These are phyloP conservation scores for Aspergillus pseudotamarii DNA, from an alignment of 2,329 filamentous ascomycete genomes.

Conservation along the genomic window DNA sequence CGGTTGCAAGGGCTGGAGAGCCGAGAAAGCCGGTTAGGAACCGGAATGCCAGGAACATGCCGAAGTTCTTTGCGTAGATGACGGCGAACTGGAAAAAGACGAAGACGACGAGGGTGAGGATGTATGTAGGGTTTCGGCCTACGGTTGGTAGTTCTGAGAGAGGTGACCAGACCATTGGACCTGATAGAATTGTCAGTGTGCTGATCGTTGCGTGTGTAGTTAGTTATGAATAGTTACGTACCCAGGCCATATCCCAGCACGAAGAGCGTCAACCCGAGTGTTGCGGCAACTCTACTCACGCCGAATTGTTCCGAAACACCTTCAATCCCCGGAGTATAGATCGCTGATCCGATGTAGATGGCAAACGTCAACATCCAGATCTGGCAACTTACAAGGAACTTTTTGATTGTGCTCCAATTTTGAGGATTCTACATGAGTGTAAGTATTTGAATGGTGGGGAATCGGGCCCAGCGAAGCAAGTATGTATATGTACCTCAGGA, in stretches of 20 bases:
- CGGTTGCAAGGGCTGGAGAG: slow-evolving; percentile 48
- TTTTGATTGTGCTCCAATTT: slow-evolving; percentile 51
- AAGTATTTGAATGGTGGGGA: background rate
- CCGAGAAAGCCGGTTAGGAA: slow-evolving; percentile 58
- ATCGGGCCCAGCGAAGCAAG: too few species aligned
- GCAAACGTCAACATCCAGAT: slow-evolving; percentile 52
- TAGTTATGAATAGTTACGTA: slow-evolving; percentile 3
- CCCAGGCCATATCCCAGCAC: slow-evolving; percentile 50
- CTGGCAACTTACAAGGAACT: slow-evolving; percentile 48
- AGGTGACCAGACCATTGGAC: slow-evolving; percentile 49
- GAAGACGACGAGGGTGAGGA: slow-evolving; percentile 52
- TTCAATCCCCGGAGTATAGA: slow-evolving; percentile 52
- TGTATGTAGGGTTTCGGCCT: slow-evolving; percentile 54
- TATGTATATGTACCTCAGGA: slow-evolving; percentile 9
- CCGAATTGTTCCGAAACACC: slow-evolving; percentile 48
- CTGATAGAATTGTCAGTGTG: slow-evolving; percentile 21
- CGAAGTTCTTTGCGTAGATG: slow-evolving; percentile 54
- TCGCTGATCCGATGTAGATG: slow-evolving; percentile 56
- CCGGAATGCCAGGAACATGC: slow-evolving; percentile 55
- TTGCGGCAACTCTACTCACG: slow-evolving; percentile 49
- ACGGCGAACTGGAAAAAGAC: slow-evolving; percentile 53
- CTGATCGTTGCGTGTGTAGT: background rate
- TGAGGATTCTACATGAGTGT: slow-evolving; percentile 42
- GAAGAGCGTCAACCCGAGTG: slow-evolving; percentile 54
- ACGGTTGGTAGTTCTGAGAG: slow-evolving; percentile 55